Evolutionary conservation across 2,329 filamentous ascomycete species (phyloP), one percentile per base, ranked within the genome.

Genomic region (Fusarium acutatum): DNA sequence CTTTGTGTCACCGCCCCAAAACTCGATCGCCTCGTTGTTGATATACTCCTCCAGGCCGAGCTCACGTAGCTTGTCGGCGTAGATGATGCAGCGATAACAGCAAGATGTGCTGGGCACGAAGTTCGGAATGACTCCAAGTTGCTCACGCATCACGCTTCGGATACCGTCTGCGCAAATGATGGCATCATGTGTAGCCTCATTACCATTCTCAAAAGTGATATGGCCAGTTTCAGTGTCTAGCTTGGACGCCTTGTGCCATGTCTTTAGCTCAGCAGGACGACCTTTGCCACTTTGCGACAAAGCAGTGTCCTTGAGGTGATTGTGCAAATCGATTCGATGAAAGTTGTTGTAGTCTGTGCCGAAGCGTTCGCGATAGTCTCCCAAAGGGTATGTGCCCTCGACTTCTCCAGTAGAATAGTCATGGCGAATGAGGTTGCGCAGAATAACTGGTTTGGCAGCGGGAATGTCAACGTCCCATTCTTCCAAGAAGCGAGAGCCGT

Each of bases 401-500:
- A 54, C 41, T 18, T 69, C 64, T 5, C 66, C 66, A 1, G 64
- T 68, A 17, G 57, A 35, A 15, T 67, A 69, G 38, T 69, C 64
- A 15, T 67, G 66, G 12, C 66, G 64, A 11, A 69, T 69, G 10
- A 69, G 66, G 15, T 69, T 69, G 2, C 43, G 57, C 14, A 69
- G 1, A 0, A 69, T 54, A 6, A 69, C 64, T 13, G 66, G 66
- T 6, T 68, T 61, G 26, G 64, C 66, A 17, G 65, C 47, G 11
- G 64, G 56, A 17, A 69, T 69, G 26, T 68, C 58, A 9, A 68
- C 47, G 90, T 80, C 84, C 90, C 90, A 92, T 76, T 90, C 87
- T 64, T 90, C 85, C 8, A 92, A 80, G 89, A 89, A 92, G 38
- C 87, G 84, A 4, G 89, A 89, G 3, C 89, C 90, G 57, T 92